Percentiles rank a stretch among this genome's conserved stretches.
These are phyloP conservation scores for Ochetophila trinervis DNA, from an alignment of 306 rosid genomes.

Conservation along the genomic window DNA sequence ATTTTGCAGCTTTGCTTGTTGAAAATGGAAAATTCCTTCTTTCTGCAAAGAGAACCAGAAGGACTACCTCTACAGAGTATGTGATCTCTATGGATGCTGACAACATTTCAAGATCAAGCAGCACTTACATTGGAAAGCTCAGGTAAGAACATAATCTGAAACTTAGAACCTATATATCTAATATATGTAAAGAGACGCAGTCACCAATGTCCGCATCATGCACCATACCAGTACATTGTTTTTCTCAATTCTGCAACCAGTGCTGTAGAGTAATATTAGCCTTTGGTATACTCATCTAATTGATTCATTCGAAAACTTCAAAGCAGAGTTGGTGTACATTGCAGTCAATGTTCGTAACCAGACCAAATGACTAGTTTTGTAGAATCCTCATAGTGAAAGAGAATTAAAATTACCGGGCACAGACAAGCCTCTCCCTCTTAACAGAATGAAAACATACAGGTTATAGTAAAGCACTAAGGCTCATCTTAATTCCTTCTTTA, in stretches of 20 bases:
- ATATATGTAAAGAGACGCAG: not conserved
- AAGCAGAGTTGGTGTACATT: not conserved
- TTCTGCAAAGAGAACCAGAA: slow-evolving; percentile 80
- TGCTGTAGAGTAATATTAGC: not conserved
- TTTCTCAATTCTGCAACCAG: not conserved
- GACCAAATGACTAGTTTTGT: not conserved
- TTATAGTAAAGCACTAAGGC: too few relatives aligned
- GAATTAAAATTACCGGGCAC: too few relatives aligned
- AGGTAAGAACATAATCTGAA: slow-evolving; percentile 36
- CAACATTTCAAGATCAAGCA: slow-evolving; percentile 79
- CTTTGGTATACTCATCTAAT: not conserved
- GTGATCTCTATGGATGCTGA: slow-evolving; percentile 91
- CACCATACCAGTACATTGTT: not conserved
- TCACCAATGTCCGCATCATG: too few relatives aligned
- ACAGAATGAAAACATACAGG: too few relatives aligned
- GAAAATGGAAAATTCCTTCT: slow-evolving; percentile 93
- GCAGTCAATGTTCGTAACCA: not conserved
- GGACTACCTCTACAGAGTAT: slow-evolving; percentile 90
- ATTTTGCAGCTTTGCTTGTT: slow-evolving; percentile 65
- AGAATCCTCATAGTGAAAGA: not conserved
- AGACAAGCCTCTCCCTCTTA: too few relatives aligned
- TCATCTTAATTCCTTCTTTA: too few relatives aligned
- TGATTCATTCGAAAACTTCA: not conserved
- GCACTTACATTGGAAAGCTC: slow-evolving; percentile 83
- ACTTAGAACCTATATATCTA: not conserved